Evolutionary conservation across 78 protist species (phyloP).

Genomic region (Planoprotostelium fungivorum): DNA sequence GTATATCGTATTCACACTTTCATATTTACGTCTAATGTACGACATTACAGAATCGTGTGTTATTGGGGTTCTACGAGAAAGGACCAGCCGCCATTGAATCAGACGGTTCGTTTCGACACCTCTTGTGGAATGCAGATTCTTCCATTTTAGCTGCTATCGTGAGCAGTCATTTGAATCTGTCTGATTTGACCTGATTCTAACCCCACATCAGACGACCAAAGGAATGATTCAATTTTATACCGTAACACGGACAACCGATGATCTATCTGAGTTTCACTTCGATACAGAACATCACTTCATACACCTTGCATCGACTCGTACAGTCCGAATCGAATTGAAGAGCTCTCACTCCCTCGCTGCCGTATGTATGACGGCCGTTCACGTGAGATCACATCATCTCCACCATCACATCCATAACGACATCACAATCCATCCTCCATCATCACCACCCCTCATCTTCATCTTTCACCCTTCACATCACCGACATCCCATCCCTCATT

Average conservation of each 20-base stretch:
- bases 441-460: no score
- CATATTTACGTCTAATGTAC: not conserved
- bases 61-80: not conserved
- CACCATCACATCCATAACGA: not conserved
- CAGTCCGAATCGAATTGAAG: not conserved
- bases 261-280: not conserved
- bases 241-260: not conserved
- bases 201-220: not conserved
- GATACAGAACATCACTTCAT: not conserved
- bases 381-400: not conserved
- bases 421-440: no score
- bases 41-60: not conserved
- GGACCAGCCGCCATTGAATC: not conserved
- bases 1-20: not conserved
- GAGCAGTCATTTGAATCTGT: not conserved
- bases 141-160: not conserved
- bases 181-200: not conserved
- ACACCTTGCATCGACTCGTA: not conserved
- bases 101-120: not conserved
- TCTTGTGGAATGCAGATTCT: not conserved
- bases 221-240: not conserved
- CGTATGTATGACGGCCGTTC: not conserved
- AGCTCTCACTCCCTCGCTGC: not conserved
- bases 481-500: no score
- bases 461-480: no score